Conservation (phyloP, 176 grass and related monocot genomes). For the Hordeum marinum region DNA sequence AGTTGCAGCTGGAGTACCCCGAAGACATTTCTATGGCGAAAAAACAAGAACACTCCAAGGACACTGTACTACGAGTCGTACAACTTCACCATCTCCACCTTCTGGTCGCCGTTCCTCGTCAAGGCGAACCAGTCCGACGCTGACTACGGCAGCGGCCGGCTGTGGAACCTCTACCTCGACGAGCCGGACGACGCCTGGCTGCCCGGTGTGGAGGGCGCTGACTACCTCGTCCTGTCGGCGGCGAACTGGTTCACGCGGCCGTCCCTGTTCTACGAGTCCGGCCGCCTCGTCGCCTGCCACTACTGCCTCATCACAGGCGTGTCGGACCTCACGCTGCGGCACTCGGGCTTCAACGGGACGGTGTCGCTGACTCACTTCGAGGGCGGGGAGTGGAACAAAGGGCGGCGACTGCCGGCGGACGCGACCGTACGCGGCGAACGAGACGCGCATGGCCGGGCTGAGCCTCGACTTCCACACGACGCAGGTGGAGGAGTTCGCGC, state of each 20-base stretch:
- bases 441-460: constrained; percentile 21
- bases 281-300: constrained; percentile 45
- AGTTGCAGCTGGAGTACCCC: constrained; percentile 24
- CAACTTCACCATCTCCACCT: constrained; percentile 51
- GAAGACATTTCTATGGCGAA: constrained; percentile 1
- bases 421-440: constrained; percentile 18
- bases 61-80: constrained; percentile 21
- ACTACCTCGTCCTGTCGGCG: constrained; percentile 59
- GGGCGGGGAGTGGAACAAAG: constrained; percentile 65
- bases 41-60: neutral
- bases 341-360: constrained; percentile 28
- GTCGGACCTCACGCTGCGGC: constrained; percentile 32
- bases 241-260: constrained; percentile 53
- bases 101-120: constrained; percentile 66
- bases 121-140: constrained; percentile 17
- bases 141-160: neutral
- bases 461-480: constrained; percentile 36
- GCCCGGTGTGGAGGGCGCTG: constrained; percentile 14
- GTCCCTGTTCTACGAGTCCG: constrained; percentile 36
- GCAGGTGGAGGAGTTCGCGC: constrained; percentile 52
- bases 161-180: constrained; percentile 60
- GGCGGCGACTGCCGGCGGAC: constrained; percentile 54
- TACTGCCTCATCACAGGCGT: constrained; percentile 34
- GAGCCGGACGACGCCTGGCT: constrained; percentile 49
- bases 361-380: constrained; percentile 73